A percentile compares a stretch with the other conserved stretches of the same genome.
phyloP scores from a whole-genome alignment of 2,329 filamentous ascomycete genomes.

The Stagonosporopsis cucurbitacearum region DNA sequence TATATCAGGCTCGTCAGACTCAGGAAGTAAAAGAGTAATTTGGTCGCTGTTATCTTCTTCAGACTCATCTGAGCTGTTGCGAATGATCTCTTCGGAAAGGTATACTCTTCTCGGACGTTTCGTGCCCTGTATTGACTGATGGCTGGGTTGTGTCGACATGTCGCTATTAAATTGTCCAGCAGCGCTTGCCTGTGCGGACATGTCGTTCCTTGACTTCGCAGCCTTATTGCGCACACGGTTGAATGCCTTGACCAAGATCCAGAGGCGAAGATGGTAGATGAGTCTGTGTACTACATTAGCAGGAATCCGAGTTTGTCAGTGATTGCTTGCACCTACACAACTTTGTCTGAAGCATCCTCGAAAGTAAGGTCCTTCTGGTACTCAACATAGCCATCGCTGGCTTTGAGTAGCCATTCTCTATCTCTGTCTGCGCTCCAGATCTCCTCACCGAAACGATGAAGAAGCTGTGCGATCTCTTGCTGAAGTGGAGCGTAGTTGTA shows the following conservation, averaged over 20 bases:
- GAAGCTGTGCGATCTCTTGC: background rate
- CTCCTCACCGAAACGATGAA: background rate
- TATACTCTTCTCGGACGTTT: background rate
- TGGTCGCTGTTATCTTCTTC: background rate
- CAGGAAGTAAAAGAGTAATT: background rate
- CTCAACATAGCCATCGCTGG: background rate
- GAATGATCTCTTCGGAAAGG: background rate
- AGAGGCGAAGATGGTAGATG: conserved; percentile 9
- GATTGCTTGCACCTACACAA: background rate
- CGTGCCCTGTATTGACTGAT: background rate
- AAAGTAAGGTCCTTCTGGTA: conserved; percentile 6
- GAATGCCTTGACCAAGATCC: conserved; percentile 15
- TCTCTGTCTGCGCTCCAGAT: conserved; percentile 2
- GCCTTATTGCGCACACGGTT: conserved; percentile 6
- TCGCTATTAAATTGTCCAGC: background rate
- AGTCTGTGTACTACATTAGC: background rate
- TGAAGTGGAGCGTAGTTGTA: background rate
- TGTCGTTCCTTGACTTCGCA: background rate
- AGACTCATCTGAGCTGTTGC: conserved; percentile 7
- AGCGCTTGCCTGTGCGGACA: too few relatives aligned
- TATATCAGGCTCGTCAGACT: background rate
- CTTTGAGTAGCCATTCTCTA: conserved; percentile 7
- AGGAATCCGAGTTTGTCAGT: background rate
- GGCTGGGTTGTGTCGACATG: background rate
- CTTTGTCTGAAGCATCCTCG: background rate